Conservation (phyloP, 768 basidiomycete species). For the Calocybe indica region DNA sequence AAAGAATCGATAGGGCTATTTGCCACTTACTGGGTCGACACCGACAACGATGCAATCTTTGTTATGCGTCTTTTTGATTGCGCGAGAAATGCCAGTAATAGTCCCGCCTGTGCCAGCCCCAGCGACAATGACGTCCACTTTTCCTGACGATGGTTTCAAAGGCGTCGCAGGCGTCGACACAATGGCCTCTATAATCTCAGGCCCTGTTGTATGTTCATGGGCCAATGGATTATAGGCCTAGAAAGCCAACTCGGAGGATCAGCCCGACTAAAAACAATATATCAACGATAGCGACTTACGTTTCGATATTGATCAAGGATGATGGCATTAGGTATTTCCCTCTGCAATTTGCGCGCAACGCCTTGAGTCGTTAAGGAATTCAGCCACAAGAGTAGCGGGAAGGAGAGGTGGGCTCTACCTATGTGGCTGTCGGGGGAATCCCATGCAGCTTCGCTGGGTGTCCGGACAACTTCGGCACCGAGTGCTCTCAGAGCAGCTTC, state of each 20-base stretch:
- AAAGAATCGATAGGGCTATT: not conserved
- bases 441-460: constrained; percentile 85
- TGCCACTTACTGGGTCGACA: constrained; percentile 73
- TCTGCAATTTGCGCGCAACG: constrained; percentile 71
- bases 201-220: constrained; percentile 86
- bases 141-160: constrained; percentile 54
- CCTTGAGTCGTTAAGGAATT: constrained; percentile 85
- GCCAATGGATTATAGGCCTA: constrained; percentile 84
- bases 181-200: constrained; percentile 84
- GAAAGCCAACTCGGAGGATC: constrained; percentile 2
- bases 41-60: constrained; percentile 70
- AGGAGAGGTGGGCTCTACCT: constrained; percentile 51
- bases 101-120: constrained; percentile 96
- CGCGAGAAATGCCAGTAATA: constrained; percentile 79
- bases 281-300: constrained; percentile 30
- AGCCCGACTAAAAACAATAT: constrained; percentile 1
- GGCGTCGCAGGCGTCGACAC: constrained; percentile 56
- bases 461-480: constrained; percentile 92
- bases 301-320: constrained; percentile 92
- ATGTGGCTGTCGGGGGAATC: constrained; percentile 89
- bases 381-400: constrained; percentile 59
- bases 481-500: constrained; percentile 87
- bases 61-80: constrained; percentile 77
- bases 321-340: constrained; percentile 76
- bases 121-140: constrained; percentile 78